Percentiles rank a stretch among this genome's conserved stretches.
These are phyloP conservation scores for Euphorbia schlechtendalii DNA, from an alignment of 441 rosid species.

Conservation along the genomic window DNA sequence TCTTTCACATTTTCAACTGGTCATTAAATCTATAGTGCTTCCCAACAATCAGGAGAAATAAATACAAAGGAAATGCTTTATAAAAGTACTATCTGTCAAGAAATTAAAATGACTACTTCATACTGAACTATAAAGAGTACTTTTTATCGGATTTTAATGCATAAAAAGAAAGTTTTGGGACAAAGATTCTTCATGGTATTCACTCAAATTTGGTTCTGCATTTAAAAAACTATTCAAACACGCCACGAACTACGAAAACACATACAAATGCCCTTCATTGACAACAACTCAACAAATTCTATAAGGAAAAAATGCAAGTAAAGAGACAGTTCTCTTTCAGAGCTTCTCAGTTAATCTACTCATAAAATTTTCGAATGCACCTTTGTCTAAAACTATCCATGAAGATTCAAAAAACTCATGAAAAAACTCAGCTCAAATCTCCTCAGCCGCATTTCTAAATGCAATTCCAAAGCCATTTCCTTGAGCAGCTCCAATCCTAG, in stretches of 20 bases:
- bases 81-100: background rate
- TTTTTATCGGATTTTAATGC: background rate
- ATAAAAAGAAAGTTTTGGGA: background rate
- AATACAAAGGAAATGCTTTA: background rate
- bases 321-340: constrained; percentile 29
- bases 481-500: constrained; percentile 78
- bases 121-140: background rate
- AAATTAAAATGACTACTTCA: no score
- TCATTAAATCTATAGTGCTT: background rate
- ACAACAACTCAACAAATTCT: constrained; percentile 10
- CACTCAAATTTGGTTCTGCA: constrained; percentile 18
- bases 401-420: constrained; percentile 94
- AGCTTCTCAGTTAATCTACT: constrained; percentile 75
- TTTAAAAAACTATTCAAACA: constrained; percentile 22
- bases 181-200: background rate
- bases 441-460: constrained; percentile 81
- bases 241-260: constrained; percentile 2
- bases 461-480: constrained; percentile 89
- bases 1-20: no score
- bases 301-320: background rate
- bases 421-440: constrained; percentile 73
- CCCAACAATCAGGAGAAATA: background rate
- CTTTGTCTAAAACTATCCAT: constrained; percentile 78
- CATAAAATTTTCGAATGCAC: constrained; percentile 79
- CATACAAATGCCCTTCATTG: constrained; percentile 14